phyloP scores from a whole-genome alignment of 2,329 filamentous ascomycete genomes.

The Teratosphaeria gauchensis region DNA sequence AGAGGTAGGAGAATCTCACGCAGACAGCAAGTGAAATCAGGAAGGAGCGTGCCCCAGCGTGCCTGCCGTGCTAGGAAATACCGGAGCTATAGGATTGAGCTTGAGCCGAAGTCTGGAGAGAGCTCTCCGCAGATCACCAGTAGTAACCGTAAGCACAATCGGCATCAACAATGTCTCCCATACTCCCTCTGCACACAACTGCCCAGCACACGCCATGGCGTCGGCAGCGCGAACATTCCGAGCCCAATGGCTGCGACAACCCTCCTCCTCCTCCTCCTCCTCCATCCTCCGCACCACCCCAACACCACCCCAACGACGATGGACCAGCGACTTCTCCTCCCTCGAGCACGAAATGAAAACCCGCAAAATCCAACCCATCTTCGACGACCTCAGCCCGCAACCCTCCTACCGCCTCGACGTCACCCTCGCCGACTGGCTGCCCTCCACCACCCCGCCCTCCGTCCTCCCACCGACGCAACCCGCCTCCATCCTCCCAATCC shows the following conservation, averaged over 20 bases:
- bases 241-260: conserved; percentile 12
- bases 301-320: conserved; percentile 9
- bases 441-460: conserved; percentile 16
- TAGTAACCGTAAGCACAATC: not conserved
- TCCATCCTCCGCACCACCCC: not conserved
- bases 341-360: conserved; percentile 37
- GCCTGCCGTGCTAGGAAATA: not conserved
- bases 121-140: not conserved
- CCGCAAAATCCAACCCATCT: conserved; percentile 40
- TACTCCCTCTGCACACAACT: not conserved
- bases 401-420: conserved; percentile 56
- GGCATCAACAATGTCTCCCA: not conserved
- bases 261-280: not conserved
- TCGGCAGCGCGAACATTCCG: conserved; percentile 9
- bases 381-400: conserved; percentile 51
- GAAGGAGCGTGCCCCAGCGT: not conserved
- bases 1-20: too few species aligned
- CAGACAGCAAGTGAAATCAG: too few species aligned
- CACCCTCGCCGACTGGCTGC: conserved; percentile 50
- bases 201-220: conserved; percentile 5
- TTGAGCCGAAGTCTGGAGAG: not conserved
- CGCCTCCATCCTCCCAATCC: conserved; percentile 40
- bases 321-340: conserved; percentile 28
- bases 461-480: conserved; percentile 13
- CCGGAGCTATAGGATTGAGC: not conserved